Conservation (phyloP, 163 green algal species). For the Volvox carteri region DNA sequence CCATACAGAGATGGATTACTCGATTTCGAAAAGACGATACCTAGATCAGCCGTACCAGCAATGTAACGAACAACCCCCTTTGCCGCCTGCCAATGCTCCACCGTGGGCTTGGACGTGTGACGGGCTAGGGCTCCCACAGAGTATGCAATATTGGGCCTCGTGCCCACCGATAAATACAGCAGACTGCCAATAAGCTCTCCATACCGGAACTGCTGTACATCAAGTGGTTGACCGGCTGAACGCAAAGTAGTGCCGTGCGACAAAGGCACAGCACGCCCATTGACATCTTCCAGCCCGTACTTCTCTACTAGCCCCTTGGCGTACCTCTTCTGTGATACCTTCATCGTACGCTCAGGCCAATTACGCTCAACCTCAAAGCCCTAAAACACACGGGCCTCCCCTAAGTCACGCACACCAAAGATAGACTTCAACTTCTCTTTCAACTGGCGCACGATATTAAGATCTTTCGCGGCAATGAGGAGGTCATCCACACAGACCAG, state of each 20-base stretch:
- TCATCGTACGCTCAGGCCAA: slow-evolving; percentile 44
- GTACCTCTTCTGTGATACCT: slow-evolving; percentile 46
- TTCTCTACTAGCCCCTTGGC: slow-evolving; percentile 24
- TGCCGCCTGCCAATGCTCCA: too few species aligned
- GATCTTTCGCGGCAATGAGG: slow-evolving; percentile 48
- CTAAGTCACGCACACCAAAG: slow-evolving; percentile 63
- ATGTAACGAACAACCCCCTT: slow-evolving; percentile 60
- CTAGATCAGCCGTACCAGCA: neutral
- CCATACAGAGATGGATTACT: neutral
- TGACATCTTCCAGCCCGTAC: slow-evolving; percentile 54
- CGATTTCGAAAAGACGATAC: neutral
- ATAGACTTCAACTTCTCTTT: slow-evolving; percentile 22
- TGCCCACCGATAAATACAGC: slow-evolving; percentile 70
- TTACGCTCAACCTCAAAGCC: slow-evolving; percentile 65
- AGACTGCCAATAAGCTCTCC: slow-evolving; percentile 62
- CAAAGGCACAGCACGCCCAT: slow-evolving; percentile 8
- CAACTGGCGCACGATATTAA: neutral
- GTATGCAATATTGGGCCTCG: too few species aligned
- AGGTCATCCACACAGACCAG: slow-evolving; percentile 71
- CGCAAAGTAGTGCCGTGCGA: neutral
- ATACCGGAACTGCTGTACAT: slow-evolving; percentile 57
- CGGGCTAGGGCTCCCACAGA: too few species aligned
- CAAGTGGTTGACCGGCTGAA: neutral
- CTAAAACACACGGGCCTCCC: slow-evolving; percentile 54
- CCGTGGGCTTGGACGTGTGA: too few species aligned